Evolutionary conservation across 352 stramenopile genomes (phyloP).

Genomic region (Phytophthora rubi): DNA sequence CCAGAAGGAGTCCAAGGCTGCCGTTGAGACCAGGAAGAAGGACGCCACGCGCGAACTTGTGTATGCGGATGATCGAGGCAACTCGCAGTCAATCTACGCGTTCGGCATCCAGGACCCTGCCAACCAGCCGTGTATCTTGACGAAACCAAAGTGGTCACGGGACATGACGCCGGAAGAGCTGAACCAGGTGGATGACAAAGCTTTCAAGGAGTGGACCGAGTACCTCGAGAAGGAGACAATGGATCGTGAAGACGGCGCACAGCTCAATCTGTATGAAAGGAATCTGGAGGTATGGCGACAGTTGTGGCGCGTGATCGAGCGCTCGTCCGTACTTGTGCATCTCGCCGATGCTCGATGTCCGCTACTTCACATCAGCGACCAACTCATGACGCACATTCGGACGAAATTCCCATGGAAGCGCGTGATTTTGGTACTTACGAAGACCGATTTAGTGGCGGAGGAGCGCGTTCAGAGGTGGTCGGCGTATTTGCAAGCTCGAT

Average conservation of each 20-base stretch:
- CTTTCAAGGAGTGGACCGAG: slow-evolving; percentile 66
- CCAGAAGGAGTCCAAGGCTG: slow-evolving; percentile 58
- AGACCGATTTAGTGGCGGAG: slow-evolving; percentile 96
- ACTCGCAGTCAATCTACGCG: slow-evolving; percentile 79
- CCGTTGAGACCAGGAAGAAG: slow-evolving; percentile 67
- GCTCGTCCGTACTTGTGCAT: slow-evolving; percentile 78
- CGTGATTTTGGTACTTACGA: slow-evolving; percentile 99
- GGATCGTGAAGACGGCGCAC: slow-evolving; percentile 20
- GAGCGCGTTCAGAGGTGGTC: slow-evolving; percentile 93
- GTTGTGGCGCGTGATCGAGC: slow-evolving; percentile 84
- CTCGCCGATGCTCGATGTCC: slow-evolving; percentile 76
- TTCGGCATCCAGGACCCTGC: slow-evolving; percentile 58
- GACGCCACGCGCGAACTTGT: slow-evolving; percentile 69
- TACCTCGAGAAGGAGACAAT: slow-evolving; percentile 38
- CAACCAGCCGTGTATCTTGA: slow-evolving; percentile 73
- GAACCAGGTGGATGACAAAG: slow-evolving; percentile 51
- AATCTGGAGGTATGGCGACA: slow-evolving; percentile 87
- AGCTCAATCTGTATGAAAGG: slow-evolving; percentile 79
- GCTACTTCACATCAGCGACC: slow-evolving; percentile 75
- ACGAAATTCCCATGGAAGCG: slow-evolving; percentile 77
- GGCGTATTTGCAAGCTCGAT: slow-evolving; percentile 83
- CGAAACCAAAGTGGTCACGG: slow-evolving; percentile 67
- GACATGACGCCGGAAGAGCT: slow-evolving; percentile 75
- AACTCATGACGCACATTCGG: slow-evolving; percentile 59
- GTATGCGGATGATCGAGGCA: slow-evolving; percentile 63